Conservation (phyloP, 1,284 basidiomycete genomes). For the Cystobasidiaceae sp. region DNA sequence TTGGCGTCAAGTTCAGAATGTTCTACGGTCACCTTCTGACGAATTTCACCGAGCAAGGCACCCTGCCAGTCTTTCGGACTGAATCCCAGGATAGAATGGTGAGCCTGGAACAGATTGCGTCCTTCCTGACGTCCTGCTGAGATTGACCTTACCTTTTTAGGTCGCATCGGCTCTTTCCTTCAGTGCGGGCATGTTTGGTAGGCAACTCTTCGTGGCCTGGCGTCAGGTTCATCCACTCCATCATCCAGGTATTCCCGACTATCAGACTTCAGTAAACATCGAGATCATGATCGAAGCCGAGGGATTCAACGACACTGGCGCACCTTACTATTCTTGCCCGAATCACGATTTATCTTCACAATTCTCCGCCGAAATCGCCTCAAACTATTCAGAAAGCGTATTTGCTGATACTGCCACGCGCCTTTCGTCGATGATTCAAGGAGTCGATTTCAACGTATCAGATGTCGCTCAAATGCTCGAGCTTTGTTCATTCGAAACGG, state of each 20-base stretch:
- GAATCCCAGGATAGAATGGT: conserved; percentile 52
- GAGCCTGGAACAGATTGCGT: no score
- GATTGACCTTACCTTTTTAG: background rate
- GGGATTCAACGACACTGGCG: conserved; percentile 52
- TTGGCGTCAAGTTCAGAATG: conserved; percentile 46
- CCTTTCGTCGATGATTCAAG: conserved; percentile 13
- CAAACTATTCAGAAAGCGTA: conserved; percentile 24
- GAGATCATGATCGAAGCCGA: conserved; percentile 54
- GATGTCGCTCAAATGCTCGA: conserved; percentile 45
- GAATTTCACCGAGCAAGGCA: conserved; percentile 65
- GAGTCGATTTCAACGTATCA: conserved; percentile 38
- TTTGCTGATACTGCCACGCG: conserved; percentile 33
- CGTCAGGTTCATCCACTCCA: background rate
- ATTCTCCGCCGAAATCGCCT: background rate
- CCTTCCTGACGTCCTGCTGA: no score
- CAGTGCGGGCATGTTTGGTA: conserved; percentile 54
- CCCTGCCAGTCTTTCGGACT: conserved; percentile 52
- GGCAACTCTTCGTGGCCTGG: background rate
- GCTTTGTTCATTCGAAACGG: conserved; percentile 36
- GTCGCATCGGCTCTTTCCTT: conserved; percentile 50
- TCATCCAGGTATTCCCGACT: conserved; percentile 60
- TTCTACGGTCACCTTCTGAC: conserved; percentile 66
- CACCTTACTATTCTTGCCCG: conserved; percentile 49
- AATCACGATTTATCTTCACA: conserved; percentile 41
- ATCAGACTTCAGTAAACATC: conserved; percentile 72